Evolutionary conservation across 306 rosid genomes (phyloP), one percentile per base, ranked within the genome.

Genomic region (Rosa persica): DNA sequence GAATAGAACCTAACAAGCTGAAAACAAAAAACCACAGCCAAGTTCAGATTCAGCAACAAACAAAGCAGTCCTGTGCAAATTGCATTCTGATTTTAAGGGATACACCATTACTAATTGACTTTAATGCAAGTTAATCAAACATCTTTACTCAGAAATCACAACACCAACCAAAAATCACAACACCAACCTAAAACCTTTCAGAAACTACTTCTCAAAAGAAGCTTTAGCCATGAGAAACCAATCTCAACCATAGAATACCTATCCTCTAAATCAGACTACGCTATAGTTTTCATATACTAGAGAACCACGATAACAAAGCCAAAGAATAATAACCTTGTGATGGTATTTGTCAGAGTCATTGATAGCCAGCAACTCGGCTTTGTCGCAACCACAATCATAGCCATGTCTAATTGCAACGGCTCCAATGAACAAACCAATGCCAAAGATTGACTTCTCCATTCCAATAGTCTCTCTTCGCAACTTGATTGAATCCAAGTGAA

Each of bases 391-490:
- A 70, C 82, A 87, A 44, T 92, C 98, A 71, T 80, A 90, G 1
- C 98, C 97, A 72, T 90, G 77, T 9, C 97, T 82, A 76, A 94
- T 78, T 9, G 98, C 97, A 16, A 92, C 85, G 7, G 97, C 98
- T 12, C 98, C 98, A 22, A 94, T 83, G 85, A 92, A 92, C 88
- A 94, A 80, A 25, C 98, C 97, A 55, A 94, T 84, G 13, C 97
- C 98, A 44, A 94, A 92, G 43, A 94, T 92, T 0, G 98, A 94
- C 79, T 89, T 94, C 75, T 92, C 93, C 95, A 94, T 94, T 8
- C 86, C 92, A 43, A 92, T 43, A 5, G 94, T 90, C 79, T 94
- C 97, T 80, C 89, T 84, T 6, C 38, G 80, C 55, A 94, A 89
- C 65, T 78, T 91, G 40, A 94, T 90, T 0, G 98, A 94, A 11